Percentiles rank a stretch among this genome's conserved stretches.
These are phyloP conservation scores for Zymoseptoria pseudotritici DNA, from an alignment of 2,329 filamentous ascomycete species.

Conservation along the genomic window DNA sequence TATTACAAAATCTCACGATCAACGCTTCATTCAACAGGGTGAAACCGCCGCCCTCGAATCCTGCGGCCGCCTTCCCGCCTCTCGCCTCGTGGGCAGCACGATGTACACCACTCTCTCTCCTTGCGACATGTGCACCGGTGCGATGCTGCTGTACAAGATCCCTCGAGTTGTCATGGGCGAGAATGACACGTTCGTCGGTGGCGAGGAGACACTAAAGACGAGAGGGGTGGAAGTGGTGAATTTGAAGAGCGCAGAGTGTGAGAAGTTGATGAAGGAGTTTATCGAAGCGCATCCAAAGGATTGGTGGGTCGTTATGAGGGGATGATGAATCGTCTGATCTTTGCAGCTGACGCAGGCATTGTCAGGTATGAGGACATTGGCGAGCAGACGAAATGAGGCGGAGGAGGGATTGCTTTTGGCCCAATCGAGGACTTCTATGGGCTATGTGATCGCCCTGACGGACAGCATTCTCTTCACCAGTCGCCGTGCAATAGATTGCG, in stretches of 20 bases:
- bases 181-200: conserved; percentile 67
- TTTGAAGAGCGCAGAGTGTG: conserved; percentile 57
- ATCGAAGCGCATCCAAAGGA: conserved; percentile 64
- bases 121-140: conserved; percentile 76
- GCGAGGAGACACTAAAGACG: conserved; percentile 61
- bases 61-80: conserved; percentile 63
- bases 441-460: conserved; percentile 7
- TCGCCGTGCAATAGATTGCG: conserved; percentile 29
- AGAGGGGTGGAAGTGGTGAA: conserved; percentile 68
- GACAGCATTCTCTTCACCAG: conserved; percentile 15
- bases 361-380: conserved; percentile 35
- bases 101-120: conserved; percentile 78
- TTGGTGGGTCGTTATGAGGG: conserved; percentile 38
- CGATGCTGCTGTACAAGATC: conserved; percentile 69
- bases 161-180: conserved; percentile 68
- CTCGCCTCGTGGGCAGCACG: conserved; percentile 62
- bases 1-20: neutral
- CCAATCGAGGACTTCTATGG: neutral
- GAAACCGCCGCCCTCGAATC: conserved; percentile 71
- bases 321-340: conserved; percentile 1
- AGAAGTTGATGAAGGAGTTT: conserved; percentile 63
- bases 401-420: neutral
- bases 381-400: conserved; percentile 20
- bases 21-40: no score
- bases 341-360: conserved; percentile 13